These are phyloP conservation scores for Phytophthora foliorum DNA, from an alignment of 352 stramenopile species.

Conservation along the genomic window DNA sequence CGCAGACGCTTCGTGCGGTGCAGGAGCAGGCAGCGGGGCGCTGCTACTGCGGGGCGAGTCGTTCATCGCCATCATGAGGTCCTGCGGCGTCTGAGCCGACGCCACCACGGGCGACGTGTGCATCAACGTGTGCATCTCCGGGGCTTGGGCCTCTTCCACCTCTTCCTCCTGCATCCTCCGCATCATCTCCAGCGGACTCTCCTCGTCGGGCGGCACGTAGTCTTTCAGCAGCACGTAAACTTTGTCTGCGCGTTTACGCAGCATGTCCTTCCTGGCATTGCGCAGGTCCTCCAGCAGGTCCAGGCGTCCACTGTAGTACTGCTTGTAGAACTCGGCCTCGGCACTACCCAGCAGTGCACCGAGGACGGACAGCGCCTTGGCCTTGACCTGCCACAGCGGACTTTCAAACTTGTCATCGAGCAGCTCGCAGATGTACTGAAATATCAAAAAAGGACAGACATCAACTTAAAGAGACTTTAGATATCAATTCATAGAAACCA, in stretches of 20 bases:
- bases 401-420: constrained; percentile 90
- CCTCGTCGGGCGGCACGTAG: constrained; percentile 36
- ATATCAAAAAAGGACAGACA: constrained; percentile 1
- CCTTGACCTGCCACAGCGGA: constrained; percentile 84
- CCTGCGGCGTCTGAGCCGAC: constrained; percentile 40
- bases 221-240: constrained; percentile 49
- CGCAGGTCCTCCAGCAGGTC: constrained; percentile 68
- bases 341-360: constrained; percentile 69
- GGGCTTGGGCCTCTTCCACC: constrained; percentile 23
- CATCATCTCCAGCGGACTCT: constrained; percentile 46
- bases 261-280: constrained; percentile 76
- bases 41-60: constrained; percentile 49
- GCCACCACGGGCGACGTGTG: constrained; percentile 53
- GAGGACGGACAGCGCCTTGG: constrained; percentile 82
- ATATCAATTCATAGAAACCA: background rate
- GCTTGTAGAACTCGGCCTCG: constrained; percentile 72
- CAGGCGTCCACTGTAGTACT: constrained; percentile 63
- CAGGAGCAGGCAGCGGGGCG: constrained; percentile 36
- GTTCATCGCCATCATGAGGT: constrained; percentile 42
- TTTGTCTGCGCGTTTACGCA: constrained; percentile 83
- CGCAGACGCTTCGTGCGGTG: constrained; percentile 37
- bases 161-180: constrained; percentile 45
- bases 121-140: constrained; percentile 40
- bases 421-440: constrained; percentile 84
- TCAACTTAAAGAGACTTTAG: constrained; percentile 7